Conservation (phyloP, 441 rosid genomes). For the Euphorbia schlechtendalii region DNA sequence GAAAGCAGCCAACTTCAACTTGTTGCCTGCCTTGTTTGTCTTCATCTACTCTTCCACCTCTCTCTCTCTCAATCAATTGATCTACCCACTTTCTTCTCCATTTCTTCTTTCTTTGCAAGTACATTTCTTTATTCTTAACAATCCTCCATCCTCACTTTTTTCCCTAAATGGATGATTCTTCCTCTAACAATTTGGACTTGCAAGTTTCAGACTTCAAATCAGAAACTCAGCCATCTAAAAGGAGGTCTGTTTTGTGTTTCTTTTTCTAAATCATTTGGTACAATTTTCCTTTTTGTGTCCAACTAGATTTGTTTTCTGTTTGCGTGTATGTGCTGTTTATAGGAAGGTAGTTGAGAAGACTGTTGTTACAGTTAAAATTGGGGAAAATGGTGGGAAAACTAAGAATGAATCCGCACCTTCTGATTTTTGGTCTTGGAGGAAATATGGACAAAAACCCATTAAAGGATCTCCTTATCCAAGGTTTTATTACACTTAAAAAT, state of each 20-base stretch:
- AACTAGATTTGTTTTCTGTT: background rate
- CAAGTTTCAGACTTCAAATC: slow-evolving; percentile 28
- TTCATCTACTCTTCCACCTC: too few relatives aligned
- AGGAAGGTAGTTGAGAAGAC: slow-evolving; percentile 57
- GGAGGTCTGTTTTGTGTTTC: slow-evolving; percentile 27
- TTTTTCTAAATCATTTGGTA: too few relatives aligned
- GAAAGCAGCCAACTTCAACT: slow-evolving; percentile 24
- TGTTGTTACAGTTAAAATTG: slow-evolving; percentile 44
- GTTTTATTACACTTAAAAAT: slow-evolving; percentile 22
- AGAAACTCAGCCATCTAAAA: slow-evolving; percentile 42
- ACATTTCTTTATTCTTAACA: background rate
- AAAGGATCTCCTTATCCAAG: slow-evolving; percentile 94
- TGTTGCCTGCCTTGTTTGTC: slow-evolving; percentile 14
- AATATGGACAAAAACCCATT: slow-evolving; percentile 94
- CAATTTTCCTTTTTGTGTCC: slow-evolving; percentile 7
- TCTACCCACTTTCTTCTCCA: too few relatives aligned
- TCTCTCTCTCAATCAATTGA: background rate
- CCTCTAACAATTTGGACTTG: slow-evolving; percentile 28
- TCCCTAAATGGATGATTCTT: slow-evolving; percentile 34
- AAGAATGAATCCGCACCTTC: slow-evolving; percentile 62
- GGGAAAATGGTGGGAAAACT: slow-evolving; percentile 39
- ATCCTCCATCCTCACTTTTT: background rate
- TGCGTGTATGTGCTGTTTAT: slow-evolving; percentile 3
- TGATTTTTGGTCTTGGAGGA: slow-evolving; percentile 97
- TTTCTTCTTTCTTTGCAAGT: background rate